Evolutionary conservation across 140 eudicot species (phyloP).

Genomic region (Stevia rebaudiana): DNA sequence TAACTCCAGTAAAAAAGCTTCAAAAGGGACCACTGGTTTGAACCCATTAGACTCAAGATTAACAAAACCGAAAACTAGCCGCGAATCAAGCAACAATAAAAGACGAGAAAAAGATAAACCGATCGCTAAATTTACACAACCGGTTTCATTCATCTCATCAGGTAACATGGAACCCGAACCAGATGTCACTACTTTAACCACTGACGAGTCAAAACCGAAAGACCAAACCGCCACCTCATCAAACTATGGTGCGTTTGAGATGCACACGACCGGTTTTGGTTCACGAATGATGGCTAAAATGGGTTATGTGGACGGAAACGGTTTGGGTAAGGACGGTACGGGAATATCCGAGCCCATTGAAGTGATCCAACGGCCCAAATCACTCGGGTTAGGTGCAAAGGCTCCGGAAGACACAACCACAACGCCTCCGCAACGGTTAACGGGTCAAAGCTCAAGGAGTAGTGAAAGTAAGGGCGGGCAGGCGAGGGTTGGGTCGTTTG

Average conservation of each 20-base stretch:
- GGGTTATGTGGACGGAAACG: constrained; percentile 79
- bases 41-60: constrained; percentile 29
- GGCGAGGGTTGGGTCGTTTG: constrained; percentile 47
- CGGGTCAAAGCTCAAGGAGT: constrained; percentile 24
- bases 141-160: constrained; percentile 67
- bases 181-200: constrained; percentile 7
- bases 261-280: constrained; percentile 90
- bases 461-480: constrained; percentile 26
- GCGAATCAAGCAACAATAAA: constrained; percentile 38
- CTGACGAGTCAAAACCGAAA: constrained; percentile 27
- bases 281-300: constrained; percentile 93
- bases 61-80: constrained; percentile 23
- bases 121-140: constrained; percentile 56
- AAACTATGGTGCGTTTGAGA: constrained; percentile 70
- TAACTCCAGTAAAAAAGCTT: constrained; percentile 27
- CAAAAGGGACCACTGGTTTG: constrained; percentile 26
- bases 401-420: constrained; percentile 39
- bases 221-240: constrained; percentile 35
- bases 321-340: constrained; percentile 73
- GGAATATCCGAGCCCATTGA: constrained; percentile 77
- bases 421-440: constrained; percentile 23
- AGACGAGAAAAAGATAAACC: constrained; percentile 34
- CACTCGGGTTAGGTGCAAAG: constrained; percentile 83
- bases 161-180: constrained; percentile 56
- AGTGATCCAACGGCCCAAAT: constrained; percentile 71